Evolutionary conservation across 1,284 basidiomycete genomes (phyloP).

Genomic region (Ustilago sp.): DNA sequence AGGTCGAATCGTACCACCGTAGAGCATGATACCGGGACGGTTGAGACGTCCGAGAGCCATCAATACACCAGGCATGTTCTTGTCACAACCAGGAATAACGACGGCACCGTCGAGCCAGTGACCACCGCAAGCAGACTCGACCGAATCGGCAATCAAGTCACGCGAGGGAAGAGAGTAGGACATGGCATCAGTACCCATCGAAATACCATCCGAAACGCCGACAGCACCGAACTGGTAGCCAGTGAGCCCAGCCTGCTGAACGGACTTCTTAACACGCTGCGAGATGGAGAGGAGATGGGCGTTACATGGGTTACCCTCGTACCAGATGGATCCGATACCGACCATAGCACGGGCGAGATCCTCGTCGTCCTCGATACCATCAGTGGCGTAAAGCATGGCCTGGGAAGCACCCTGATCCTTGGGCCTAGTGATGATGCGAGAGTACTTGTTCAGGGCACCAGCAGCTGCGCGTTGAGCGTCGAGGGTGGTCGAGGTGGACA

Average conservation of each 20-base stretch:
- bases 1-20: slow-evolving; percentile 68
- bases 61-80: slow-evolving; percentile 69
- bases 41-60: slow-evolving; percentile 69
- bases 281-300: slow-evolving; percentile 66
- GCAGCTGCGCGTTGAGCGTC: slow-evolving; percentile 50
- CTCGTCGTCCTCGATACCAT: slow-evolving; percentile 63
- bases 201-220: slow-evolving; percentile 69
- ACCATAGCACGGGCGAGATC: slow-evolving; percentile 68
- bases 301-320: slow-evolving; percentile 69
- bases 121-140: slow-evolving; percentile 66
- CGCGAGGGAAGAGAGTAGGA: slow-evolving; percentile 67
- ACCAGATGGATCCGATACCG: slow-evolving; percentile 68
- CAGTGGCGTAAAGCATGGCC: slow-evolving; percentile 69
- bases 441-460: slow-evolving; percentile 65
- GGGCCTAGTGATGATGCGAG: slow-evolving; percentile 64
- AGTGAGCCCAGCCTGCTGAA: slow-evolving; percentile 65
- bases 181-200: slow-evolving; percentile 69
- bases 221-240: slow-evolving; percentile 68
- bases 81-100: slow-evolving; percentile 68
- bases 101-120: slow-evolving; percentile 69
- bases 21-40: slow-evolving; percentile 69
- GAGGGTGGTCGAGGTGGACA: slow-evolving; percentile 29
- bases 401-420: slow-evolving; percentile 69
- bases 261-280: slow-evolving; percentile 61
- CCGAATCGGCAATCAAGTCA: slow-evolving; percentile 68